Evolutionary conservation across 192 early-diverging fungal species (phyloP).

Genomic region (Kappamyces sp.): DNA sequence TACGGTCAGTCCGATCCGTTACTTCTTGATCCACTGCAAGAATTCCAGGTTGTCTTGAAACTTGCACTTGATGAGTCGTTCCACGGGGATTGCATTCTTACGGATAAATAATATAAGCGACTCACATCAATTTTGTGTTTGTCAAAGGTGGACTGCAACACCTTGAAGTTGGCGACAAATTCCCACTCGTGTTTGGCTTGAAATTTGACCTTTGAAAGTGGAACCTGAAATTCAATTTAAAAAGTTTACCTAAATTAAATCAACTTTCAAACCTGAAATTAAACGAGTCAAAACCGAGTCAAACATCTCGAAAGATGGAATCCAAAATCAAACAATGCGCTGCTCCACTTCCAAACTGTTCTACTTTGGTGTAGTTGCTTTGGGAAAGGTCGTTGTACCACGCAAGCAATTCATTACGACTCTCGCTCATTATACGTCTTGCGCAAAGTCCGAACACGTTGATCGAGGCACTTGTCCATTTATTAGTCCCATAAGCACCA

Average conservation of each 20-base stretch:
- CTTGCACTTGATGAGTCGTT: constrained; percentile 86
- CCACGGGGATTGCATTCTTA: constrained; percentile 80
- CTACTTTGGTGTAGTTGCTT: constrained; percentile 85
- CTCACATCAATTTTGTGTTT: constrained; percentile 73
- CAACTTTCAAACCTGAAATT: constrained; percentile 3
- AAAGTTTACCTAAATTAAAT: neutral
- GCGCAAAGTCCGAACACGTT: too few species aligned
- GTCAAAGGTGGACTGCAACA: constrained; percentile 82
- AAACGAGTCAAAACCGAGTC: neutral
- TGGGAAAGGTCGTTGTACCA: constrained; percentile 95
- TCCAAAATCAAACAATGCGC: constrained; percentile 75
- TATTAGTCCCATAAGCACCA: too few species aligned
- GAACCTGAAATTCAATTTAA: constrained; percentile 49
- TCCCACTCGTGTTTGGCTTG: constrained; percentile 93
- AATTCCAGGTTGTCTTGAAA: constrained; percentile 99
- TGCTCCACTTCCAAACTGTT: constrained; percentile 88
- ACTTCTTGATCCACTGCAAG: constrained; percentile 88
- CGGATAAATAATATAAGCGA: too few species aligned
- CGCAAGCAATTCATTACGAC: constrained; percentile 81
- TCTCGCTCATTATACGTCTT: constrained; percentile 65
- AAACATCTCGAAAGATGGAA: constrained; percentile 55
- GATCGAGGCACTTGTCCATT: too few species aligned
- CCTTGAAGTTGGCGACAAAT: constrained; percentile 91
- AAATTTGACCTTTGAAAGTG: constrained; percentile 88
- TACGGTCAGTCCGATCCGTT: constrained; percentile 3